Evolutionary conservation across 306 rosid species (phyloP).

Genomic region (Quercus suber): DNA sequence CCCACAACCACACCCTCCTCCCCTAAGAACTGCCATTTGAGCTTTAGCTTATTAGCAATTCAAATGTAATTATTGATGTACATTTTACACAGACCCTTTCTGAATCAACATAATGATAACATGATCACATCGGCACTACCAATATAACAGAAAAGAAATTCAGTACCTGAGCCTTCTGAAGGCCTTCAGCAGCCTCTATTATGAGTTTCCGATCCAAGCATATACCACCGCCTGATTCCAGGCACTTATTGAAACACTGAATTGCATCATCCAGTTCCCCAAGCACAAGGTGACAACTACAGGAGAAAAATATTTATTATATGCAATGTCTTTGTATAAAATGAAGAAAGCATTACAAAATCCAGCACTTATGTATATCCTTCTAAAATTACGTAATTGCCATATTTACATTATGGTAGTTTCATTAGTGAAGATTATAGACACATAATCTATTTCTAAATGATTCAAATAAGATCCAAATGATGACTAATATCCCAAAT

Average conservation of each 20-base stretch:
- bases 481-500: neutral
- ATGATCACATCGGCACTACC: constrained; percentile 10
- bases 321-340: neutral
- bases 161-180: constrained; percentile 80
- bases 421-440: neutral
- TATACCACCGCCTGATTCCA: constrained; percentile 54
- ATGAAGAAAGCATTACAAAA: neutral
- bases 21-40: neutral
- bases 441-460: neutral
- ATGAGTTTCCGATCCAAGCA: constrained; percentile 84
- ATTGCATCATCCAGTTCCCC: constrained; percentile 72
- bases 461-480: neutral
- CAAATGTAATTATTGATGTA: neutral
- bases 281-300: constrained; percentile 83
- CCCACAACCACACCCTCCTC: neutral
- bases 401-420: neutral
- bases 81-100: neutral
- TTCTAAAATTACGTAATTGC: neutral
- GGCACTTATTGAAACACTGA: constrained; percentile 52
- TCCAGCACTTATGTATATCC: neutral
- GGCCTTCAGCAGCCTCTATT: constrained; percentile 84
- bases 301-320: constrained; percentile 8
- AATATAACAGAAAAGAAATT: constrained; percentile 25
- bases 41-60: neutral
- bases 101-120: constrained; percentile 9